Evolutionary conservation across 495 filamentous ascomycete species (phyloP).

Genomic region (Mytilinidion resinicola): DNA sequence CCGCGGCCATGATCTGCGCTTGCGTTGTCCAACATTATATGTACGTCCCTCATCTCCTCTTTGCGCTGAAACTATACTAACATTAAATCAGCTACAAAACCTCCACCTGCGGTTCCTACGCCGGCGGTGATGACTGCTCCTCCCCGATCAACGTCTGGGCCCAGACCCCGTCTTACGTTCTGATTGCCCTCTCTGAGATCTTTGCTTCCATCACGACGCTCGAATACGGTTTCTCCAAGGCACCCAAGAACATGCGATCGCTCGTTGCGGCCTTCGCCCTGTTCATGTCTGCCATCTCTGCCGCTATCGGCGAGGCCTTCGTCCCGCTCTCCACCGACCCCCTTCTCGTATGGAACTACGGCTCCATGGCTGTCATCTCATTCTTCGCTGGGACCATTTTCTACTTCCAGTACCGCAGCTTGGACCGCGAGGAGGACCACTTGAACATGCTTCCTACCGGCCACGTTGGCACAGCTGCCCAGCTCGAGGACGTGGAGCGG

Average conservation of each 20-base stretch:
- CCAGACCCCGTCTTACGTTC: constrained; percentile 57
- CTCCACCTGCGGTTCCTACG: constrained; percentile 7
- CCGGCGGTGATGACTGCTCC: constrained; percentile 4
- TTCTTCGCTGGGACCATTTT: constrained; percentile 24
- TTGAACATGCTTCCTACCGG: constrained; percentile 29
- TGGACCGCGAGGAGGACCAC: constrained; percentile 28
- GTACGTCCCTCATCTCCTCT: background rate
- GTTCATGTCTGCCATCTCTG: constrained; percentile 63
- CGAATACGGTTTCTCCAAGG: constrained; percentile 70
- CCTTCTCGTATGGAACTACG: constrained; percentile 45
- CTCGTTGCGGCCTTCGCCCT: constrained; percentile 62
- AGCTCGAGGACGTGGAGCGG: background rate
- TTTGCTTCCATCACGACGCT: constrained; percentile 49
- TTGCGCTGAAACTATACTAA: background rate
- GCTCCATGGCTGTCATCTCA: constrained; percentile 21
- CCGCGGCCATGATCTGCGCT: constrained; percentile 23
- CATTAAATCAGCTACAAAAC: constrained; percentile 8
- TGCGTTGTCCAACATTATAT: constrained; percentile 21
- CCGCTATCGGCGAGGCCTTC: constrained; percentile 65
- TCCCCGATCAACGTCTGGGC: constrained; percentile 30
- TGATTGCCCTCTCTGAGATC: constrained; percentile 60
- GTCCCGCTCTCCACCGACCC: constrained; percentile 60
- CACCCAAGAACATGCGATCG: constrained; percentile 67
- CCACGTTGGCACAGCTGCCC: background rate
- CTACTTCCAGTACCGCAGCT: constrained; percentile 24